Evolutionary conservation across 1,284 basidiomycete genomes (phyloP).

Genomic region (Ceratobasidium sp.): DNA sequence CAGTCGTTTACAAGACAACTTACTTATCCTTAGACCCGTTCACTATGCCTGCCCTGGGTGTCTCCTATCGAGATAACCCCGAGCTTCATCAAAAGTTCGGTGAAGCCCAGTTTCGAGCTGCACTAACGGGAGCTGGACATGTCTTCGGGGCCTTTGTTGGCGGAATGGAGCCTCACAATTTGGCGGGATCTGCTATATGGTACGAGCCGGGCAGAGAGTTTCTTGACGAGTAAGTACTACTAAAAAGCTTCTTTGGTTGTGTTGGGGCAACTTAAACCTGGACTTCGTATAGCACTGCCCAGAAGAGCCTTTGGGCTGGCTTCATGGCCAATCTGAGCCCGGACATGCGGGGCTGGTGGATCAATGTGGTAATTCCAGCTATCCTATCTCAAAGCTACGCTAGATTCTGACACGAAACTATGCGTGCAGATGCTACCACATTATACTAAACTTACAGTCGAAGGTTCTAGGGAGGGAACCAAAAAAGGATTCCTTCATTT

Average conservation of each 20-base stretch:
- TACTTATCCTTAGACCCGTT: conserved; percentile 4
- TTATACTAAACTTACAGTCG: neutral
- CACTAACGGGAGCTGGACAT: conserved; percentile 25
- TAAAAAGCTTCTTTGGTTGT: neutral
- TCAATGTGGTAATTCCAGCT: neutral
- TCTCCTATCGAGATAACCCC: conserved; percentile 1
- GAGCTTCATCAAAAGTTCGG: conserved; percentile 1
- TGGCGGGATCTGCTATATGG: conserved; percentile 17
- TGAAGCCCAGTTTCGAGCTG: conserved; percentile 10
- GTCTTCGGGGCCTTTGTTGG: conserved; percentile 23
- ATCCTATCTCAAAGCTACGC: neutral
- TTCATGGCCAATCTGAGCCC: conserved; percentile 3
- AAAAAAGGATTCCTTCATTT: conserved; percentile 28
- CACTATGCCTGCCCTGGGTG: conserved; percentile 14
- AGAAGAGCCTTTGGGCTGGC: neutral
- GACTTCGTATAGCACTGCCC: neutral
- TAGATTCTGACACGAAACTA: neutral
- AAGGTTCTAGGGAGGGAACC: conserved; percentile 5
- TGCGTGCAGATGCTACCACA: conserved; percentile 5
- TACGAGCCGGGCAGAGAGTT: conserved; percentile 14
- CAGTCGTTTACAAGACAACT: neutral
- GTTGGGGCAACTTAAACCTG: too few relatives aligned
- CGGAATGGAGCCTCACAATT: neutral
- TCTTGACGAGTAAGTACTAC: conserved; percentile 3
- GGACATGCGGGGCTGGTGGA: conserved; percentile 8